Evolutionary conservation across 129 eudicot species (phyloP).

Genomic region (Escallonia herrerae): DNA sequence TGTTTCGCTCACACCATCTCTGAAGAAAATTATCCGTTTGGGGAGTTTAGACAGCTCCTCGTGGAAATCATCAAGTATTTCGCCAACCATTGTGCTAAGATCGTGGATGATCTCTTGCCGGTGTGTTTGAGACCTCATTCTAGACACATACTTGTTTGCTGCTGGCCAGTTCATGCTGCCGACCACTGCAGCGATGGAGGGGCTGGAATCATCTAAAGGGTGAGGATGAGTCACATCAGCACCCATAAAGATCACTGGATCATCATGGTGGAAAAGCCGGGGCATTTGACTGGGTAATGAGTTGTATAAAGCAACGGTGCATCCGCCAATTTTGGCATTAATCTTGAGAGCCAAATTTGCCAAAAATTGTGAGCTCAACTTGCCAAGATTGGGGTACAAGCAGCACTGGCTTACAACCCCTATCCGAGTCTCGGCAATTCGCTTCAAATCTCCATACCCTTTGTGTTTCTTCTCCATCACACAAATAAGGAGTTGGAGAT

Average conservation of each 20-base stretch:
- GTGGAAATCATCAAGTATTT: constrained; percentile 56
- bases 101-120: constrained; percentile 88
- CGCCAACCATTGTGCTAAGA: constrained; percentile 61
- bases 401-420: constrained; percentile 96
- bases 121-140: constrained; percentile 90
- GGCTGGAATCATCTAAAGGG: constrained; percentile 77
- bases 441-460: constrained; percentile 89
- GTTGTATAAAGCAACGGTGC: constrained; percentile 76
- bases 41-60: constrained; percentile 55
- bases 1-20: constrained; percentile 97
- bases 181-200: constrained; percentile 92
- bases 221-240: constrained; percentile 98
- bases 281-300: constrained; percentile 81
- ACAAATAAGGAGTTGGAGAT: constrained; percentile 77
- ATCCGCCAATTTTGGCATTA: constrained; percentile 91
- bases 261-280: constrained; percentile 40
- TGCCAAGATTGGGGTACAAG: constrained; percentile 62
- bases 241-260: constrained; percentile 88
- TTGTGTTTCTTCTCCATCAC: constrained; percentile 92
- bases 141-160: constrained; percentile 71
- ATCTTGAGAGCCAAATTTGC: constrained; percentile 89
- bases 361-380: constrained; percentile 64
- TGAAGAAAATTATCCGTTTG: constrained; percentile 58
- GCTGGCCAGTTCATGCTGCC: constrained; percentile 97
- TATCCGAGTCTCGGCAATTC: constrained; percentile 74